Conservation (phyloP, 179 eudicot species). For the Carnegiea gigantea region DNA sequence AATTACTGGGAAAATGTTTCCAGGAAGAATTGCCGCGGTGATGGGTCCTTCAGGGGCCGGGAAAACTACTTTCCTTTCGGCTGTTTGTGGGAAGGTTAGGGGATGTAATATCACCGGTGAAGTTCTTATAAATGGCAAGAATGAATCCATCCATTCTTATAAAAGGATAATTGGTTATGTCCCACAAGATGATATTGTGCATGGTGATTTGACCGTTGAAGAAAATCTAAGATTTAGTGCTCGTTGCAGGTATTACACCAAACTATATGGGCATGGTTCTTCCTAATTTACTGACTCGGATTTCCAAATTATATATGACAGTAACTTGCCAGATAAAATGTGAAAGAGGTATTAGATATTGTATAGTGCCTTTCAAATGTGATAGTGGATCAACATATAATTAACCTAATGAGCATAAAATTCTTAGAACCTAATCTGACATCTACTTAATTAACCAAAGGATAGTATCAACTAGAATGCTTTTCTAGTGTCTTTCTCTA, state of each 20-base stretch:
- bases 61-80: conserved; percentile 87
- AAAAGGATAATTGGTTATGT: conserved; percentile 85
- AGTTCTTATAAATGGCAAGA: conserved; percentile 71
- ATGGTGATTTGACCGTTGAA: conserved; percentile 92
- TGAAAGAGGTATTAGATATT: no score
- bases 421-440: no score
- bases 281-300: neutral
- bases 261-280: neutral
- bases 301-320: neutral
- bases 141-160: conserved; percentile 65
- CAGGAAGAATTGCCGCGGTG: conserved; percentile 88
- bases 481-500: neutral
- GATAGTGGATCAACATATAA: no score
- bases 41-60: conserved; percentile 99
- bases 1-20: conserved; percentile 76
- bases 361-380: no score
- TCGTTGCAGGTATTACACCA: conserved; percentile 63
- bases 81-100: conserved; percentile 67
- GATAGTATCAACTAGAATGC: no score
- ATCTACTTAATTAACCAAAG: no score
- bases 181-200: conserved; percentile 97
- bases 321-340: no score
- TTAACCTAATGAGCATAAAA: no score
- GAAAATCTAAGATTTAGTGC: conserved; percentile 90
- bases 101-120: conserved; percentile 67